phyloP scores from a whole-genome alignment of 495 filamentous ascomycete genomes.

The Trichoderma reesei region DNA sequence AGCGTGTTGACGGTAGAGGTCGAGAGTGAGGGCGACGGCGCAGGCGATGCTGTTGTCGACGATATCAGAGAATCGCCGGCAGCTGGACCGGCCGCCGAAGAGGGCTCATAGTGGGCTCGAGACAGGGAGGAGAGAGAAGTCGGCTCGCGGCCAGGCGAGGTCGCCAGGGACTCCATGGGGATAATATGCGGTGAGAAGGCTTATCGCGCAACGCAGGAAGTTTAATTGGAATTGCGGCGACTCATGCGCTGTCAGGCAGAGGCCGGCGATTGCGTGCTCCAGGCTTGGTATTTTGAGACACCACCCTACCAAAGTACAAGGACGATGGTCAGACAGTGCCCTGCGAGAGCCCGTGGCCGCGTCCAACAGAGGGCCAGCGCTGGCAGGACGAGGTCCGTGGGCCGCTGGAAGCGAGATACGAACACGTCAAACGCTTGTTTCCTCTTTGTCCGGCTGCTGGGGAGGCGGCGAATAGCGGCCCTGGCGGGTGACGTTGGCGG shows the following conservation, averaged over 20 bases:
- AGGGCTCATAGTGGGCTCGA: not conserved
- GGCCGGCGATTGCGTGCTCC: conserved; percentile 1
- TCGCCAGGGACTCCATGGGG: conserved; percentile 2
- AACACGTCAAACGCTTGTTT: not conserved
- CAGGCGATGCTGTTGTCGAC: not conserved
- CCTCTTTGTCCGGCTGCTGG: not conserved
- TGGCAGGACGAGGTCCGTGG: not conserved
- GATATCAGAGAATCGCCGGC: not conserved
- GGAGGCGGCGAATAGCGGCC: not conserved
- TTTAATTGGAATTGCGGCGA: conserved; percentile 1
- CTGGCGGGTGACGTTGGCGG: not conserved
- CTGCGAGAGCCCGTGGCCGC: not conserved
- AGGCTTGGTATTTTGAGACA: conserved; percentile 6
- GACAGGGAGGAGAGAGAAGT: not conserved
- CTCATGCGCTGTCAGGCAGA: conserved; percentile 1
- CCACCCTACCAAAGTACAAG: not conserved
- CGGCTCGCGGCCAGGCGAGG: not conserved
- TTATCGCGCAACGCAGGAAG: not conserved
- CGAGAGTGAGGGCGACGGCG: not conserved
- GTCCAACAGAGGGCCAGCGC: not conserved
- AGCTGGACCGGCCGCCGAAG: not conserved
- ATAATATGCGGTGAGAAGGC: conserved; percentile 4
- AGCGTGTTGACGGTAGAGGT: not conserved
- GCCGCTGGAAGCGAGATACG: not conserved
- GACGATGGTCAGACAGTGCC: no score